These are phyloP conservation scores for Lactifluus echinatus DNA, from an alignment of 768 basidiomycete genomes.

Conservation along the genomic window DNA sequence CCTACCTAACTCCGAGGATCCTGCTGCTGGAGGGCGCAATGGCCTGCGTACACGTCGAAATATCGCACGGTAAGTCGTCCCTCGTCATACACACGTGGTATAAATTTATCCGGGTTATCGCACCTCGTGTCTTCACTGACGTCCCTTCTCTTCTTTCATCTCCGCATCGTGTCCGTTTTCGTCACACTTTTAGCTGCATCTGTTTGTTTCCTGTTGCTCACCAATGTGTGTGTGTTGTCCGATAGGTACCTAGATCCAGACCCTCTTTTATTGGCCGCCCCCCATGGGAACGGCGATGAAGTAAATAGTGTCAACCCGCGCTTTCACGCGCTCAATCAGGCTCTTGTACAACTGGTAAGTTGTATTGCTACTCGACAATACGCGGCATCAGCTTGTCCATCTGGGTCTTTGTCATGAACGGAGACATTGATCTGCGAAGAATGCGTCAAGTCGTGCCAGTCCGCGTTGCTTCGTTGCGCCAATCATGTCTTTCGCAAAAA, in stretches of 20 bases:
- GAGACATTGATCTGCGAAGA: constrained; percentile 11
- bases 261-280: constrained; percentile 69
- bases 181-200: constrained; percentile 15
- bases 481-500: constrained; percentile 3
- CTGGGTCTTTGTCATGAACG: neutral
- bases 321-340: constrained; percentile 90
- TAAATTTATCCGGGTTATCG: constrained; percentile 11
- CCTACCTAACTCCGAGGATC: constrained; percentile 52
- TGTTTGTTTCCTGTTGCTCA: constrained; percentile 11
- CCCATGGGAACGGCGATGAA: constrained; percentile 47
- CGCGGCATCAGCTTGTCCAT: constrained; percentile 1
- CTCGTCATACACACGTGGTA: constrained; percentile 17
- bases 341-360: constrained; percentile 87
- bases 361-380: neutral
- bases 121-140: constrained; percentile 5
- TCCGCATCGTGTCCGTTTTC: constrained; percentile 16
- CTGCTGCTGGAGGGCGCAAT: constrained; percentile 50
- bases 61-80: constrained; percentile 58
- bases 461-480: constrained; percentile 13
- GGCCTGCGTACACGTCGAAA: constrained; percentile 67
- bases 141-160: constrained; percentile 21
- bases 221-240: neutral
- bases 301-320: constrained; percentile 54
- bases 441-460: neutral
- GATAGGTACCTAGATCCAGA: constrained; percentile 87